phyloP scores from a whole-genome alignment of 768 basidiomycete species.

The Leccinum boreale region DNA sequence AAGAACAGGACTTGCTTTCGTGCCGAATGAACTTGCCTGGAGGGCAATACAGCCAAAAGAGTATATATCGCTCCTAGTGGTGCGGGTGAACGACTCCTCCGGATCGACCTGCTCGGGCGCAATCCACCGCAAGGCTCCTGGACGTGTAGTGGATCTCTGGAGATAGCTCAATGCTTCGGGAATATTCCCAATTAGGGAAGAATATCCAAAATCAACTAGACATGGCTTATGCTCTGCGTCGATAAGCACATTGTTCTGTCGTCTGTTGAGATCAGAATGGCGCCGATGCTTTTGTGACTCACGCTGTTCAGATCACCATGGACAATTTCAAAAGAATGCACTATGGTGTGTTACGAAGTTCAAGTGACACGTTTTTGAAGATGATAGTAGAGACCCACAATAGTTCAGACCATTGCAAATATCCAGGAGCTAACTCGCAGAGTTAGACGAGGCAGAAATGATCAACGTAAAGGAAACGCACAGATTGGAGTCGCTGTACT shows the following conservation, averaged over 20 bases:
- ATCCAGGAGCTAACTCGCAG: neutral
- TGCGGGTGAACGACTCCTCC: neutral
- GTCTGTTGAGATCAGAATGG: neutral
- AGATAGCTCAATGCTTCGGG: neutral
- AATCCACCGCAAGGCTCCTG: neutral
- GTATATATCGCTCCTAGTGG: neutral
- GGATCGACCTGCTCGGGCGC: neutral
- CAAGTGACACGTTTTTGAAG: neutral
- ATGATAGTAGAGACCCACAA: neutral
- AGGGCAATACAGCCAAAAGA: neutral
- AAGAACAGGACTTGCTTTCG: neutral
- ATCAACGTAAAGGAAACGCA: neutral
- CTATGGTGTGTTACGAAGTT: neutral
- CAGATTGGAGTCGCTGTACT: neutral
- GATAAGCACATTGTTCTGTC: constrained; percentile 1
- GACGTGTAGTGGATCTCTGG: neutral
- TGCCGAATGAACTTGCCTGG: neutral
- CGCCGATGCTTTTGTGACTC: neutral
- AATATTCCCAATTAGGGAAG: neutral
- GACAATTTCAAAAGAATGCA: no score
- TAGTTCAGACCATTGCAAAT: neutral
- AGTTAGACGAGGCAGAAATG: neutral
- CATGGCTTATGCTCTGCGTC: neutral
- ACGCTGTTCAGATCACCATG: neutral
- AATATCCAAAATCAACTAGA: neutral